Conservation (phyloP, 345 rosid genomes). For the Boechera stricta region DNA sequence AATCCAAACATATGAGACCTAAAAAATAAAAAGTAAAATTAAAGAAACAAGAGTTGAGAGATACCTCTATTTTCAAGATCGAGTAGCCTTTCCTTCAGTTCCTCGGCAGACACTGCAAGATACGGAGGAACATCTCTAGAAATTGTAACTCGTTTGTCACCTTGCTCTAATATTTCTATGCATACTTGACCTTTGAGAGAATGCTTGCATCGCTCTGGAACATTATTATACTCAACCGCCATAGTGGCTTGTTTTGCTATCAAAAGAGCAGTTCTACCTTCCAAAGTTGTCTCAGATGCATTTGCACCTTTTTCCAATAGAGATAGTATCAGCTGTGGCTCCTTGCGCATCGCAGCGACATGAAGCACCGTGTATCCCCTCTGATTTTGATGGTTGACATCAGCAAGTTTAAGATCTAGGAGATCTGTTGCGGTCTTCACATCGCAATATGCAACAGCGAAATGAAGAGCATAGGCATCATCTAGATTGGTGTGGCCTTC, state of each 20-base stretch:
- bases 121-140: conserved; percentile 65
- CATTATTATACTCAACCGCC: conserved; percentile 59
- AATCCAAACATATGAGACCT: not conserved
- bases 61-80: conserved; percentile 89
- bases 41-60: conserved; percentile 15
- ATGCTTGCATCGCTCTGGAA: conserved; percentile 54
- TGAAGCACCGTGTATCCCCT: conserved; percentile 59
- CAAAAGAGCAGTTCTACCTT: conserved; percentile 80
- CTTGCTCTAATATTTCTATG: conserved; percentile 73
- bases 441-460: no score
- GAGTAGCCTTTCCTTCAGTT: conserved; percentile 56
- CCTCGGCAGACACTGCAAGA: conserved; percentile 66
- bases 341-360: conserved; percentile 80
- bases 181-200: conserved; percentile 69
- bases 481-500: no score
- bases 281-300: conserved; percentile 60
- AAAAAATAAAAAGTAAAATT: not conserved
- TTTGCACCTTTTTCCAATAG: conserved; percentile 75
- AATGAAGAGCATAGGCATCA: no score
- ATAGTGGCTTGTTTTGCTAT: conserved; percentile 70
- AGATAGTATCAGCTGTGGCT: conserved; percentile 68
- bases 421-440: no score
- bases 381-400: no score
- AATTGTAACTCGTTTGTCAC: conserved; percentile 60
- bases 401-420: no score